Conservation (phyloP, 2,329 filamentous ascomycete species). For the Pseudocercospora macadamiae region DNA sequence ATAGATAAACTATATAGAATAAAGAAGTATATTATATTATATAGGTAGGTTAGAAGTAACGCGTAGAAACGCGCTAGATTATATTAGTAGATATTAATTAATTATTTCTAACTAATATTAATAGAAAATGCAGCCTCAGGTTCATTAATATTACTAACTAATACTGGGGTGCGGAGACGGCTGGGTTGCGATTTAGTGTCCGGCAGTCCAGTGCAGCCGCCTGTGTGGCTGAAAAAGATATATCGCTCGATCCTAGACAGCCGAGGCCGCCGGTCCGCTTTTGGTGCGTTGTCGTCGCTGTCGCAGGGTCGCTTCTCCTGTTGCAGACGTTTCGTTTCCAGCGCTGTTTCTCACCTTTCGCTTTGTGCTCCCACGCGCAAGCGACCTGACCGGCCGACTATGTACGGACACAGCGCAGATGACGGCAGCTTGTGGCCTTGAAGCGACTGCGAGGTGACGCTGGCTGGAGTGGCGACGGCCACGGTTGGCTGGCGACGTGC, state of each 20-base stretch:
- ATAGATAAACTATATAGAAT: no score
- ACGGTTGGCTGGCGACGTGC: slow-evolving; percentile 9
- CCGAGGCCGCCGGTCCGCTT: neutral
- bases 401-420: neutral
- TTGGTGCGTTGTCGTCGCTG: neutral
- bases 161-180: no score
- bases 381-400: neutral
- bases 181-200: no score
- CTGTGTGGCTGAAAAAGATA: neutral
- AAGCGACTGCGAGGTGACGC: slow-evolving; percentile 9
- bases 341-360: neutral
- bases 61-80: no score
- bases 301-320: neutral
- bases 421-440: neutral
- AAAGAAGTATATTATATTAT: no score
- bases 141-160: no score
- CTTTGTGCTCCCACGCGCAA: neutral
- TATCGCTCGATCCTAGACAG: neutral
- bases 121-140: no score
- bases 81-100: no score
- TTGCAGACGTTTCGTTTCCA: neutral
- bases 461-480: slow-evolving; percentile 3
- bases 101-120: no score
- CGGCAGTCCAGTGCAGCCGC: slow-evolving; percentile 3
- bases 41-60: no score